A percentile compares a stretch with the other conserved stretches of the same genome.
Evolutionary conservation across 148 eudicot genomes (phyloP).

Genomic region (Agrostemma githago): DNA sequence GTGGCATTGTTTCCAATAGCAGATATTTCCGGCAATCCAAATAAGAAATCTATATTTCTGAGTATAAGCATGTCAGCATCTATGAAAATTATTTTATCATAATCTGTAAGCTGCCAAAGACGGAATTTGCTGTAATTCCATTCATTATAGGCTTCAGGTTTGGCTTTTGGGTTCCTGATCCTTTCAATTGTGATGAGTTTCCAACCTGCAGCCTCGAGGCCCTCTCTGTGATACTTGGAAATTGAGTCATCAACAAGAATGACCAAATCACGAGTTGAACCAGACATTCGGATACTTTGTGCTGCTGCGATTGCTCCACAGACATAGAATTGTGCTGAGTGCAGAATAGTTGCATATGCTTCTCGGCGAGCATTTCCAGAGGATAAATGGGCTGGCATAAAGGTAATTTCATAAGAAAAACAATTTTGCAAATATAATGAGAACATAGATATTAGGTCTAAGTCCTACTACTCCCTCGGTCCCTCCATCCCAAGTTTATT

Average conservation of each 20-base stretch:
- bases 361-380: constrained; percentile 61
- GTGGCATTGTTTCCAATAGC: constrained; percentile 80
- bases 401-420: constrained; percentile 7
- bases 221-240: constrained; percentile 60
- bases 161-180: constrained; percentile 88
- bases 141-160: constrained; percentile 85
- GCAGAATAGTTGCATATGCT: constrained; percentile 94
- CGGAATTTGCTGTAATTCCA: constrained; percentile 98
- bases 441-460: not conserved
- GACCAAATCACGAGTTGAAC: constrained; percentile 83
- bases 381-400: constrained; percentile 52
- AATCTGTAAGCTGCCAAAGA: constrained; percentile 91
- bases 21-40: constrained; percentile 72
- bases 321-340: constrained; percentile 83
- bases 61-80: constrained; percentile 87
- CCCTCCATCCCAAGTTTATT: too few relatives aligned
- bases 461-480: not conserved
- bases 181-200: constrained; percentile 65
- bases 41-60: constrained; percentile 75
- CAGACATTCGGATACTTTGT: constrained; percentile 89
- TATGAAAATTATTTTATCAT: constrained; percentile 87
- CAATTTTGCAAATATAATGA: not conserved
- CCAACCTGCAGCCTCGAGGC: constrained; percentile 88
- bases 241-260: constrained; percentile 86
- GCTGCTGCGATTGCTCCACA: constrained; percentile 97